These are phyloP conservation scores for Gossypium aridum DNA, from an alignment of 441 rosid species.

Conservation along the genomic window DNA sequence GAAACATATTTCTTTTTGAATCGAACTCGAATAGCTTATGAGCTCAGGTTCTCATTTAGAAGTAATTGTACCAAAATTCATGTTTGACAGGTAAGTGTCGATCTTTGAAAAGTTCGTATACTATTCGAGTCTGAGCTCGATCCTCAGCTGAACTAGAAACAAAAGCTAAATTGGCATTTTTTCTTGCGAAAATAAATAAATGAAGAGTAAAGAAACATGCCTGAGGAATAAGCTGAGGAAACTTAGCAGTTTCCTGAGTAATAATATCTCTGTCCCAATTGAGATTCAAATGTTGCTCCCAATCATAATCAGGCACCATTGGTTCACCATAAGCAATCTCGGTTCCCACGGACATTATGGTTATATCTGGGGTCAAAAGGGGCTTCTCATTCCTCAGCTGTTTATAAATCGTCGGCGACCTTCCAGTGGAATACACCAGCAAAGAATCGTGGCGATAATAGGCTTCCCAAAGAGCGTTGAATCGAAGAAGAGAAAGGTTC, in stretches of 20 bases:
- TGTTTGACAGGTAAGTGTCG: no score
- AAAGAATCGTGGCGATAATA: constrained; percentile 63
- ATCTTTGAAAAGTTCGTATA: no score
- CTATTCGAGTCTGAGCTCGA: not conserved
- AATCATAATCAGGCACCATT: constrained; percentile 41
- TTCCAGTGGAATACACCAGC: constrained; percentile 77
- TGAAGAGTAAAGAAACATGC: constrained; percentile 13
- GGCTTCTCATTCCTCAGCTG: constrained; percentile 61
- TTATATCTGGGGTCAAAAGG: constrained; percentile 54
- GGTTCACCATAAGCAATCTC: constrained; percentile 52
- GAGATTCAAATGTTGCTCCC: constrained; percentile 36
- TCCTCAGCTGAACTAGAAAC: not conserved
- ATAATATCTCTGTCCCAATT: constrained; percentile 48
- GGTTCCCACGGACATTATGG: constrained; percentile 64
- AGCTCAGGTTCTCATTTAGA: not conserved
- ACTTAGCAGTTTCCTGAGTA: constrained; percentile 43
- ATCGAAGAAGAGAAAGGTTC: constrained; percentile 56
- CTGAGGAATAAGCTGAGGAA: constrained; percentile 54
- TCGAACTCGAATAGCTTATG: not conserved
- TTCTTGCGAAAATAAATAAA: not conserved
- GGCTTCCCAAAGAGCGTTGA: constrained; percentile 85
- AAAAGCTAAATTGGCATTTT: not conserved
- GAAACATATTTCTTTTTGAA: not conserved
- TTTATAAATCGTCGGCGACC: constrained; percentile 57
- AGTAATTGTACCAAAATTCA: not conserved